These are phyloP conservation scores for Lineolata rhizophorae DNA, from an alignment of 495 filamentous ascomycete species.

Conservation along the genomic window DNA sequence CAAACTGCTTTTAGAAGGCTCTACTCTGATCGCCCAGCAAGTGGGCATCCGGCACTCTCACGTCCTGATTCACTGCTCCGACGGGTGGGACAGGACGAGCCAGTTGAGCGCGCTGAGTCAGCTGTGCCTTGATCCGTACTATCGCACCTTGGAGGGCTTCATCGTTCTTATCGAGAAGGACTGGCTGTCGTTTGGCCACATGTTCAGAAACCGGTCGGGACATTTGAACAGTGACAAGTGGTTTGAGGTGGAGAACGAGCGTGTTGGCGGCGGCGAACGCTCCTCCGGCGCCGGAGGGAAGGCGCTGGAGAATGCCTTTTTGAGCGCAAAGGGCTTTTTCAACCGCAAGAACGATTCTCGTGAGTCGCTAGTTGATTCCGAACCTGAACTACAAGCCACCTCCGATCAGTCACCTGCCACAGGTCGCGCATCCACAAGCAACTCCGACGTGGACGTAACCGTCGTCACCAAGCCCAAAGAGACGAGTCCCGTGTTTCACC, in stretches of 20 bases:
- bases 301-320: constrained; percentile 66
- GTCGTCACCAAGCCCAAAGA: constrained; percentile 49
- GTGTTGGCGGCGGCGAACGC: constrained; percentile 20
- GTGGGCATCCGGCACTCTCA: constrained; percentile 84
- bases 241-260: constrained; percentile 69
- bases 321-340: constrained; percentile 79
- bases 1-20: constrained; percentile 58
- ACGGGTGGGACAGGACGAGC: constrained; percentile 95
- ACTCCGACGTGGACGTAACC: constrained; percentile 24
- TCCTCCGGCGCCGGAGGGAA: constrained; percentile 33
- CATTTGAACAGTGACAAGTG: constrained; percentile 80
- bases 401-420: too few relatives aligned
- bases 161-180: constrained; percentile 93
- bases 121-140: constrained; percentile 88
- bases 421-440: constrained; percentile 15
- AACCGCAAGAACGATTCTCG: constrained; percentile 47
- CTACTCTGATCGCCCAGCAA: constrained; percentile 63
- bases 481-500: constrained; percentile 92
- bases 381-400: constrained; percentile 31
- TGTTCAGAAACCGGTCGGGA: constrained; percentile 80
- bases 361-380: constrained; percentile 38
- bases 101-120: constrained; percentile 90
- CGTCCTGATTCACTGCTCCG: constrained; percentile 91
- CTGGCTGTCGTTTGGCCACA: constrained; percentile 93
- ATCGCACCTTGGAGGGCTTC: constrained; percentile 86